Conservation (phyloP, 176 grass and related monocot species). For the Melocanna baccifera region DNA sequence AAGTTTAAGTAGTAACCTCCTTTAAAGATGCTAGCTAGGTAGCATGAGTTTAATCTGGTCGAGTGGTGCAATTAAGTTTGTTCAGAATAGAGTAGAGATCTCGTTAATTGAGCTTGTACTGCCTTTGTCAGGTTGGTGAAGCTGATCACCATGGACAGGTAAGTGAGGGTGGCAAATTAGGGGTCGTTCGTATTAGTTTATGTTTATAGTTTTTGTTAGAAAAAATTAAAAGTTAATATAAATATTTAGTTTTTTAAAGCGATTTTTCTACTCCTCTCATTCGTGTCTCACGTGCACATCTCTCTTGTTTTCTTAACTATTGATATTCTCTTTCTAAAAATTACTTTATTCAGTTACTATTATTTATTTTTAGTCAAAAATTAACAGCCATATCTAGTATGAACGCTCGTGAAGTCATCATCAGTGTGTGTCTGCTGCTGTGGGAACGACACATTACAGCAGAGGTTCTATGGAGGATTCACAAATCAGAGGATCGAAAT, state of each 20-base stretch:
- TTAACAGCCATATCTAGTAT: too few relatives aligned
- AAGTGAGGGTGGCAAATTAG: neutral
- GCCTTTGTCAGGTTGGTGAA: neutral
- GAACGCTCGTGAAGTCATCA: too few relatives aligned
- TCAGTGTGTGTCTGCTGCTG: neutral
- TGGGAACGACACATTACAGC: neutral
- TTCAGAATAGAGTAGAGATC: neutral
- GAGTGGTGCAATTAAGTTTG: neutral
- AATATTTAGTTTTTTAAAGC: fast-evolving
- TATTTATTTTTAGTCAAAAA: too few relatives aligned
- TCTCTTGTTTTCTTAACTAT: too few relatives aligned
- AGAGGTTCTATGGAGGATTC: neutral
- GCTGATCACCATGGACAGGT: neutral
- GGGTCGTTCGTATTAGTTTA: neutral
- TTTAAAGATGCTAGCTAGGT: neutral
- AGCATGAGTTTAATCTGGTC: neutral
- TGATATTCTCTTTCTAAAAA: too few relatives aligned
- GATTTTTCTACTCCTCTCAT: too few relatives aligned
- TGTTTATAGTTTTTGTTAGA: too few relatives aligned
- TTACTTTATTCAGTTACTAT: fast-evolving
- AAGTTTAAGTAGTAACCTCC: neutral
- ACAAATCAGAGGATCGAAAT: neutral
- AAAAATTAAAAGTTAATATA: too few relatives aligned
- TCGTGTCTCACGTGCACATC: fast-evolving
- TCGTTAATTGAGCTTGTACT: neutral